Percentiles rank a stretch among this genome's conserved stretches.
Conservation (phyloP, 805 yeast species). For the Candida germanica region DNA sequence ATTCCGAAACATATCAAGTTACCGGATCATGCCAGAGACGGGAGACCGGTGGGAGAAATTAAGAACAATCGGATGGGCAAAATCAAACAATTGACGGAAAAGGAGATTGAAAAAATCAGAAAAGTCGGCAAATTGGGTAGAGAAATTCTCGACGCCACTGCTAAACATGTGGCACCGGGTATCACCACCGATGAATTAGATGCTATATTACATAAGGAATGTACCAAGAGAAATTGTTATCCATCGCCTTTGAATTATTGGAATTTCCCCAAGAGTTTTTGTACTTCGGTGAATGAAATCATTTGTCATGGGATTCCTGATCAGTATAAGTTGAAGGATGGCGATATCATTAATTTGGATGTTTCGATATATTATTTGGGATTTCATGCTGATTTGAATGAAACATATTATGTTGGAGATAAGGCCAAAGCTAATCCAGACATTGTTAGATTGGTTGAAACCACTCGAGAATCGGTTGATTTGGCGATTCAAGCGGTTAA, state of each 20-base stretch:
- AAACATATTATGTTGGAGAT: conserved; percentile 94
- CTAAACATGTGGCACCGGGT: conserved; percentile 80
- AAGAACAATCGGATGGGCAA: conserved; percentile 63
- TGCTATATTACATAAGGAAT: conserved; percentile 79
- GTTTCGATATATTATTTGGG: conserved; percentile 84
- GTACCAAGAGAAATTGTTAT: conserved; percentile 83
- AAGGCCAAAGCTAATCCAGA: conserved; percentile 78
- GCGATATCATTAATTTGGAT: conserved; percentile 91
- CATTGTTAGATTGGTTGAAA: conserved; percentile 83
- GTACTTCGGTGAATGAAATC: conserved; percentile 92
- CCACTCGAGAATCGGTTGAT: conserved; percentile 81
- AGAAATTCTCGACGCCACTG: conserved; percentile 88
- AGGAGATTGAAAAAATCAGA: conserved; percentile 71
- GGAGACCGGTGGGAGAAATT: conserved; percentile 78
- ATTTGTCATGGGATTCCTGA: conserved; percentile 98
- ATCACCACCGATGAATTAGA: conserved; percentile 92
- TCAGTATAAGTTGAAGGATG: conserved; percentile 79
- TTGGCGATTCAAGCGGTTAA: conserved; percentile 80
- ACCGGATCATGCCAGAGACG: conserved; percentile 84
- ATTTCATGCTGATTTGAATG: conserved; percentile 90
- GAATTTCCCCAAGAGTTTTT: conserved; percentile 87
- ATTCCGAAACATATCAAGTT: conserved; percentile 67
- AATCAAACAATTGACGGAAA: conserved; percentile 61
- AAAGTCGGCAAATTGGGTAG: conserved; percentile 74
- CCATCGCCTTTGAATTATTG: conserved; percentile 95